These are phyloP conservation scores for Mycena maculata DNA, from an alignment of 768 basidiomycete genomes.

Conservation along the genomic window DNA sequence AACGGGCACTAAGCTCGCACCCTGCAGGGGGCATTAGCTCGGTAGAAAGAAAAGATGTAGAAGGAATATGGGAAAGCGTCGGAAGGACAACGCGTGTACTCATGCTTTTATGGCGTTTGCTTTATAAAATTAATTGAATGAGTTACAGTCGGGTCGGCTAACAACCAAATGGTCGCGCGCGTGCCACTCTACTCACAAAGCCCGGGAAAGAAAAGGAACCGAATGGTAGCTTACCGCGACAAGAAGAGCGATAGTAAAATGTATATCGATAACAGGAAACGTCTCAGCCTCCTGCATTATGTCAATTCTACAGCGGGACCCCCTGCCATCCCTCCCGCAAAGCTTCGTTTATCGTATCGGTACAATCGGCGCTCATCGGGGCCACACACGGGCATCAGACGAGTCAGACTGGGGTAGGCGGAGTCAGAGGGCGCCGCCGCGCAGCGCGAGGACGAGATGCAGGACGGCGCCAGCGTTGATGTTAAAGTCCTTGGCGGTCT, in stretches of 20 bases:
- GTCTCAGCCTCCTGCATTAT: too few relatives aligned
- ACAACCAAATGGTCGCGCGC: too few relatives aligned
- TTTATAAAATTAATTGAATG: background rate
- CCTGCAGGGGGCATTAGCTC: background rate
- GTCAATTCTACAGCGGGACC: constrained; percentile 5
- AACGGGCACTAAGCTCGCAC: constrained; percentile 21
- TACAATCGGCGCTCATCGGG: background rate
- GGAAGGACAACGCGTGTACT: background rate
- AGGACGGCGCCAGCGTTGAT: constrained; percentile 88
- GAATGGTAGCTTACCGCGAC: too few relatives aligned
- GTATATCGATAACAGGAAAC: constrained; percentile 3
- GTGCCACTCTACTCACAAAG: too few relatives aligned
- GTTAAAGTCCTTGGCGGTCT: constrained; percentile 86
- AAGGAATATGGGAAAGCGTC: background rate
- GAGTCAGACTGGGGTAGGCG: background rate
- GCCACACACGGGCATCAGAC: background rate
- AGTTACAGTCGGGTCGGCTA: background rate
- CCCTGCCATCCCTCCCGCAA: background rate
- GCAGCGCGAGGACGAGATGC: constrained; percentile 94
- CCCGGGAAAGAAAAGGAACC: too few relatives aligned
- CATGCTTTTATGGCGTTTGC: background rate
- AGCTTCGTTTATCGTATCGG: background rate
- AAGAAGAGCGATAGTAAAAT: too few relatives aligned
- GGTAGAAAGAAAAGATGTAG: background rate
- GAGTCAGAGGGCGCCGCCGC: constrained; percentile 69